Evolutionary conservation across 2,329 filamentous ascomycete genomes (phyloP), one percentile per base, ranked within the genome.

Genomic region (Incumbomyces delicatus): DNA sequence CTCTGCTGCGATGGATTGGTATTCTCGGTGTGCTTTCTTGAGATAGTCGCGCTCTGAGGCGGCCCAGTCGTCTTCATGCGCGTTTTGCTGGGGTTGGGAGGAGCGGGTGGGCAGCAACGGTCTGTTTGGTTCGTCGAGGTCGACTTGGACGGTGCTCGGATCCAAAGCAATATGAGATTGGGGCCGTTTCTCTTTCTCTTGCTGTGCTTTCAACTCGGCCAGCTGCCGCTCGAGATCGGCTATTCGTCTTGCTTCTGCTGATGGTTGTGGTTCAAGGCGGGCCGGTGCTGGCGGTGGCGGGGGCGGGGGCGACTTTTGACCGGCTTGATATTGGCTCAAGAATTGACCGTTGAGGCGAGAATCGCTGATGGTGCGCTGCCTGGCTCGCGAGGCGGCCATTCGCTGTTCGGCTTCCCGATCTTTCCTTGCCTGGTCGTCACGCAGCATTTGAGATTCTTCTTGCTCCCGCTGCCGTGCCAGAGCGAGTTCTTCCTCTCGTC

Each of bases 281-380:
- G 62, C 35, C 64, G 64, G 61, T 57, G 12, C 6, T 3, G 31
- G 32, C 6, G 32, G 41, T n/a, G 22, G 31, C 10, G 42, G 13
- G 3, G 33, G 20, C 2, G 34, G 42, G 5, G 27, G 33, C 6
- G 42, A 2, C 58, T 56, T 63, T 60, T 85, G 80, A 55, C 87
- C 81, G 16, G 82, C 80, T 62, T 87, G 83, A 61, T 95, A 94
- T 61, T 95, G 85, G 60, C 85, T 90, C 42, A 94, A 74, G 57
- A 83, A 89, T 60, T 95, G 88, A 2, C 88, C 88, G 50, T 81
- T 83, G 17, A 95, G 71, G 51, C 81, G 78, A 32, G 75, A 73
- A 57, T 88, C 81, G 58, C 77, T 82, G 51, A 69, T 70, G 18
- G 71, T 73, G 50, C 78, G 74, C 47, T 77, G 72, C 49, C 77